Evolutionary conservation across 148 eudicot genomes (phyloP).

Genomic region (Talinum fruticosum): DNA sequence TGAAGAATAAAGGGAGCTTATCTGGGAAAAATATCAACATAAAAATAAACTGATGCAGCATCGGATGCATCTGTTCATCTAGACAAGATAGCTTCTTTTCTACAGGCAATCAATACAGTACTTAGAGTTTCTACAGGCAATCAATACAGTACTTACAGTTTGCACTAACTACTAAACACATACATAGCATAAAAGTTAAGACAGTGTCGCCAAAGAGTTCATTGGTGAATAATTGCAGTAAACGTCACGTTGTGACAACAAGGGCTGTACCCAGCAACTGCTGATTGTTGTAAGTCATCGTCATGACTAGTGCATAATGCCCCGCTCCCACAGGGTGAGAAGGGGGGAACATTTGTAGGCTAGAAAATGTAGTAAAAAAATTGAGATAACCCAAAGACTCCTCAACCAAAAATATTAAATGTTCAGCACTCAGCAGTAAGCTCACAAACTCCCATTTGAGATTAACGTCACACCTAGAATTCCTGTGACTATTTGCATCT

Average conservation of each 20-base stretch:
- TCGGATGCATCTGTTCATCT: no score
- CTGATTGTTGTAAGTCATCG: not conserved
- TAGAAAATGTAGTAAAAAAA: not conserved
- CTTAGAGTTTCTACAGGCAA: no score
- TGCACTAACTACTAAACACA: no score
- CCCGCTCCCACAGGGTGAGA: not conserved
- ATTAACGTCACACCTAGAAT: not conserved
- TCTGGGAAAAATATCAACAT: no score
- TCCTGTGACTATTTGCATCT: not conserved
- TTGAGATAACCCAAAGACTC: slow-evolving; percentile 1
- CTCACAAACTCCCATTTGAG: slow-evolving; percentile 7
- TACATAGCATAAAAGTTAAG: no score
- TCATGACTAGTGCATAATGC: not conserved
- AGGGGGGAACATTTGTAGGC: not conserved
- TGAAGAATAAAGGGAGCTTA: no score
- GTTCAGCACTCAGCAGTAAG: no score
- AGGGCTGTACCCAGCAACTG: not conserved
- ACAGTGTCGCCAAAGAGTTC: no score
- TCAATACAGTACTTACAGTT: no score
- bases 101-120: no score
- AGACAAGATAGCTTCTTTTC: no score
- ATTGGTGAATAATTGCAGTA: not conserved
- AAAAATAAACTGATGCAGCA: no score
- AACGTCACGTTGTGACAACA: not conserved
- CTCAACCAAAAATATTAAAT: slow-evolving; percentile 1